These are phyloP conservation scores for Chondrostereum purpureum DNA, from an alignment of 1,284 basidiomycete genomes.

Conservation along the genomic window DNA sequence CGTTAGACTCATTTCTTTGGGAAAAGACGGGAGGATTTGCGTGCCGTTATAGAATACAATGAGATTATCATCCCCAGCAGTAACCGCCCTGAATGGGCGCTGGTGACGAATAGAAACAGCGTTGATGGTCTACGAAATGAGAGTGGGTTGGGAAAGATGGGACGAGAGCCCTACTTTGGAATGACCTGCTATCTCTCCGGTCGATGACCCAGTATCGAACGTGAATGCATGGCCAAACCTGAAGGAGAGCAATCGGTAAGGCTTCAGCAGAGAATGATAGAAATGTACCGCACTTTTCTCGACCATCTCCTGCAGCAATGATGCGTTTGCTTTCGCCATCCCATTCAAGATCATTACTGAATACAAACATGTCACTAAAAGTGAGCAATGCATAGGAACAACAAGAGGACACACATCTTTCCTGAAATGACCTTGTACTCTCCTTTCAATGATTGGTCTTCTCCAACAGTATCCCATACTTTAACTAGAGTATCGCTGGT, in stretches of 20 bases:
- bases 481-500: constrained; percentile 45
- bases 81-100: constrained; percentile 88
- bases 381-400: too few species aligned
- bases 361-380: too few species aligned
- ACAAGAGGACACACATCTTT: constrained; percentile 66
- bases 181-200: constrained; percentile 93
- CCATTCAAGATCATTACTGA: constrained; percentile 94
- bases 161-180: constrained; percentile 56
- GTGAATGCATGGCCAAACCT: constrained; percentile 87
- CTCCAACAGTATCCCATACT: constrained; percentile 91
- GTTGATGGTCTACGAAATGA: constrained; percentile 63
- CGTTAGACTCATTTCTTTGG: too few species aligned
- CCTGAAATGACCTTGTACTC: constrained; percentile 83
- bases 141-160: not conserved
- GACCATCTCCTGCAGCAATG: constrained; percentile 93
- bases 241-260: constrained; percentile 2
- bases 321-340: constrained; percentile 96
- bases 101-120: constrained; percentile 87
- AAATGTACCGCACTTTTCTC: constrained; percentile 61
- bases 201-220: constrained; percentile 82
- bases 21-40: constrained; percentile 8
- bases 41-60: constrained; percentile 79
- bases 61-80: constrained; percentile 77
- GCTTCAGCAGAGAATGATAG: constrained; percentile 1
- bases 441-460: constrained; percentile 80